These are phyloP conservation scores for Aspergillus fructus DNA, from an alignment of 2,329 filamentous ascomycete genomes.

Conservation along the genomic window DNA sequence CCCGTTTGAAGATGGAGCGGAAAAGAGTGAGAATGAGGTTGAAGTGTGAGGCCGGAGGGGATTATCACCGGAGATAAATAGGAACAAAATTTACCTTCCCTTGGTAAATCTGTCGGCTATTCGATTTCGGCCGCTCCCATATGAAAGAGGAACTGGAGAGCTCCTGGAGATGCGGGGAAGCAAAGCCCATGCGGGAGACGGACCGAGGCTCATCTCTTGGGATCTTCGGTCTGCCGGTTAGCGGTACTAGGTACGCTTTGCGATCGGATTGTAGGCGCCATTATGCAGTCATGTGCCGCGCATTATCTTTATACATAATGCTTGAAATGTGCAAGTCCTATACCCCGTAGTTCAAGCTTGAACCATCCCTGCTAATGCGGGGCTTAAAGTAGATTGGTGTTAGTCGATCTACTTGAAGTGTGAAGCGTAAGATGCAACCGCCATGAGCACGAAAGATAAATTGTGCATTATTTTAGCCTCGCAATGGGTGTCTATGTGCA, in stretches of 20 bases:
- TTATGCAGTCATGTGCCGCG: neutral
- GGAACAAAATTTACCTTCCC: neutral
- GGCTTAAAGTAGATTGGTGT: neutral
- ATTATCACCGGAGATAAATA: neutral
- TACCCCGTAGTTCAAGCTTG: neutral
- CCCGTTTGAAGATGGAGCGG: neutral
- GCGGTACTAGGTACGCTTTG: neutral
- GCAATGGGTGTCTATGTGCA: neutral
- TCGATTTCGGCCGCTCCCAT: neutral
- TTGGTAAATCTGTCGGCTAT: neutral
- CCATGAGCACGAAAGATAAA: neutral
- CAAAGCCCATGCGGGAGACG: neutral
- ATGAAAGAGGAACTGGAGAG: neutral
- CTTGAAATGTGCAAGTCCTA: neutral
- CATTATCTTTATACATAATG: neutral
- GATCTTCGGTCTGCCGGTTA: neutral
- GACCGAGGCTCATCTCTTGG: slow-evolving; percentile 8
- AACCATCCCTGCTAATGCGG: no score
- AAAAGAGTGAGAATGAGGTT: neutral
- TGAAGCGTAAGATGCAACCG: neutral
- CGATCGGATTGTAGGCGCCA: no score
- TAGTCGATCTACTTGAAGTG: neutral
- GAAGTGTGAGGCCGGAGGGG: neutral
- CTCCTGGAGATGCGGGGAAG: slow-evolving; percentile 13
- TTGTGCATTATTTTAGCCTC: neutral